Percentiles rank a stretch among this genome's conserved stretches.
These are phyloP conservation scores for Trichoderma citrinoviride DNA, from an alignment of 2,329 filamentous ascomycete species.

Conservation along the genomic window DNA sequence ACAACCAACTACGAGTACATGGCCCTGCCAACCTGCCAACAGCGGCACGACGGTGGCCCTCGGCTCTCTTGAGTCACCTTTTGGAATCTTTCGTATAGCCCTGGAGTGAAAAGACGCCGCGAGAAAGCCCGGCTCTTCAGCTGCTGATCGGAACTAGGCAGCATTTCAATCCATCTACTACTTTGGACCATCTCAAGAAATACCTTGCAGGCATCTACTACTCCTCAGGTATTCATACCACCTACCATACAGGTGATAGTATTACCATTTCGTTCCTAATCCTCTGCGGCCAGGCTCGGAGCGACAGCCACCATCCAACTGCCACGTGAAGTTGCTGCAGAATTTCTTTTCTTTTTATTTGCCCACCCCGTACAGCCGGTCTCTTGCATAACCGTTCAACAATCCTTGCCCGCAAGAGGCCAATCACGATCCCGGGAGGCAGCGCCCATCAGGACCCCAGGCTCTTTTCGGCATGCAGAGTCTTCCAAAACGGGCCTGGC, in stretches of 20 bases:
- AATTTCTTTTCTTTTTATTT: neutral
- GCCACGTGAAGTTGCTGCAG: slow-evolving; percentile 13
- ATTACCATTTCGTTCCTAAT: neutral
- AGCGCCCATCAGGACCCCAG: neutral
- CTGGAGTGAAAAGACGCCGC: too few species aligned
- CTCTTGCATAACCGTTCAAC: slow-evolving; percentile 1
- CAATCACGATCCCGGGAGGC: slow-evolving; percentile 1
- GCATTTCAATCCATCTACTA: too few species aligned
- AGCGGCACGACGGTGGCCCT: neutral
- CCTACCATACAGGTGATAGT: too few species aligned
- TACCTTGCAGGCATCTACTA: too few species aligned
- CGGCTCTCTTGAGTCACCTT: too few species aligned
- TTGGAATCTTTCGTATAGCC: too few species aligned
- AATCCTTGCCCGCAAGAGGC: neutral
- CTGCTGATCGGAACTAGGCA: too few species aligned
- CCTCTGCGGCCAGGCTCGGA: neutral
- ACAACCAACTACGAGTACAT: neutral
- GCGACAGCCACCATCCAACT: neutral
- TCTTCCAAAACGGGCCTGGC: slow-evolving; percentile 14
- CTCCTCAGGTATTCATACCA: too few species aligned
- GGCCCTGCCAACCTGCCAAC: neutral
- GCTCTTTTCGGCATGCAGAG: slow-evolving; percentile 10
- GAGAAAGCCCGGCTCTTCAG: too few species aligned
- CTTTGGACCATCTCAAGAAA: neutral
- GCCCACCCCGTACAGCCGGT: neutral